Conservation (phyloP, 2,329 filamentous ascomycete species). For the Pyrenochaeta sp. region DNA sequence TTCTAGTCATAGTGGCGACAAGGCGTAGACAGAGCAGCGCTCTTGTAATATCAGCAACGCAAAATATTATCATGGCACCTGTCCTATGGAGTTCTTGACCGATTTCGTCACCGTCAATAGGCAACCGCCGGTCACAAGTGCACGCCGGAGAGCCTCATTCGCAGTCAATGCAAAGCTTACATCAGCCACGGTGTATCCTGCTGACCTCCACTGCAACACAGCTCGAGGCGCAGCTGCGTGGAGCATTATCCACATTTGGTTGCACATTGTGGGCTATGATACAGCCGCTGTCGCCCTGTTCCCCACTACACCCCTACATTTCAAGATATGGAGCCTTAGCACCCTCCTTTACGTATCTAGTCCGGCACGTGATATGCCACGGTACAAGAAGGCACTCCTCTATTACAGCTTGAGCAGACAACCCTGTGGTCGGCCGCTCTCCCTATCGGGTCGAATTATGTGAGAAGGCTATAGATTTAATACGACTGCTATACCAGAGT, state of each 20-base stretch:
- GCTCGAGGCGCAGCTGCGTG: conserved; percentile 16
- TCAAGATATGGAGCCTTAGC: background rate
- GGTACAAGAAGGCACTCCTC: too few relatives aligned
- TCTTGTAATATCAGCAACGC: conserved; percentile 11
- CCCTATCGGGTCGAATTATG: too few relatives aligned
- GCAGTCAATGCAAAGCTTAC: conserved; percentile 17
- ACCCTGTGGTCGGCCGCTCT: too few relatives aligned
- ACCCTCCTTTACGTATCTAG: background rate
- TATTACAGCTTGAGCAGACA: too few relatives aligned
- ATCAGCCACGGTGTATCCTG: conserved; percentile 17
- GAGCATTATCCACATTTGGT: conserved; percentile 6
- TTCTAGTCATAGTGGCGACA: conserved; percentile 10
- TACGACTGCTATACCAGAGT: too few relatives aligned
- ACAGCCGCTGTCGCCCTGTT: conserved; percentile 6
- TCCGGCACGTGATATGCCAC: too few relatives aligned
- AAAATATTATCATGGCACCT: background rate
- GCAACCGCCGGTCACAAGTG: conserved; percentile 8
- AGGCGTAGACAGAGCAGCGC: conserved; percentile 13
- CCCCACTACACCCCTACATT: background rate
- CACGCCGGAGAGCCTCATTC: conserved; percentile 22
- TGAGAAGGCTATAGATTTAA: too few relatives aligned
- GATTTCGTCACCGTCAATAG: conserved; percentile 4
- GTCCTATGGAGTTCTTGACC: conserved; percentile 5
- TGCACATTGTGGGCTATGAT: background rate
- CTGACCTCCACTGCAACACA: conserved; percentile 18